Evolutionary conservation across 805 yeast species (phyloP).

Genomic region (Limtongia smithiae): DNA sequence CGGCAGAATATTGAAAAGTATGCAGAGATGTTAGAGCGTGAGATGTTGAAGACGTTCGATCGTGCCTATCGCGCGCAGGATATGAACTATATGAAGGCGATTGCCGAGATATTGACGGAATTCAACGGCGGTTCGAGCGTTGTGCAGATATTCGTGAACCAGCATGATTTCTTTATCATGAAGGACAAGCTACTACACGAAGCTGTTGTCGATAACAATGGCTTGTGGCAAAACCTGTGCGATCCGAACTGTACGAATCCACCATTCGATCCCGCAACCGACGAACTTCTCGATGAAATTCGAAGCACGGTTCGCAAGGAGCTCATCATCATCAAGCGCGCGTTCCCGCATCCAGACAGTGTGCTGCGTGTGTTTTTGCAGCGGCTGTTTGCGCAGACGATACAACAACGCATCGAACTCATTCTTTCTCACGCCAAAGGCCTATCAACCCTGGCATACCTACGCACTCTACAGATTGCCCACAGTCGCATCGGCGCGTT

Average conservation of each 20-base stretch:
- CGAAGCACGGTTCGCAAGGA: slow-evolving; percentile 63
- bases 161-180: slow-evolving; percentile 64
- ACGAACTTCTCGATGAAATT: slow-evolving; percentile 52
- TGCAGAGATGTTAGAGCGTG: slow-evolving; percentile 72
- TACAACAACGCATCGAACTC: slow-evolving; percentile 46
- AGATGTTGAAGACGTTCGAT: slow-evolving; percentile 65
- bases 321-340: slow-evolving; percentile 66
- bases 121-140: slow-evolving; percentile 84
- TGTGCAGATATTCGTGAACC: slow-evolving; percentile 74
- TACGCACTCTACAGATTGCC: slow-evolving; percentile 69
- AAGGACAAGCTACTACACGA: slow-evolving; percentile 43
- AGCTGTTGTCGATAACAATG: slow-evolving; percentile 35
- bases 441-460: slow-evolving; percentile 64
- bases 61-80: slow-evolving; percentile 69
- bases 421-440: slow-evolving; percentile 62
- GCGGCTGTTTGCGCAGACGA: slow-evolving; percentile 70
- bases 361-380: slow-evolving; percentile 70
- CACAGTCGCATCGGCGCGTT: slow-evolving; percentile 56
- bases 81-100: slow-evolving; percentile 56
- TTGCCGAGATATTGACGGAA: slow-evolving; percentile 66
- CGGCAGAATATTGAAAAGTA: slow-evolving; percentile 57
- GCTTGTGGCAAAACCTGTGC: slow-evolving; percentile 54
- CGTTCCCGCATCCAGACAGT: slow-evolving; percentile 63
- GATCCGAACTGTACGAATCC: slow-evolving; percentile 54
- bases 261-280: slow-evolving; percentile 52